Percentiles rank a stretch among this genome's conserved stretches.
Conservation (phyloP, 345 rosid genomes). For the Acer yangbiense region DNA sequence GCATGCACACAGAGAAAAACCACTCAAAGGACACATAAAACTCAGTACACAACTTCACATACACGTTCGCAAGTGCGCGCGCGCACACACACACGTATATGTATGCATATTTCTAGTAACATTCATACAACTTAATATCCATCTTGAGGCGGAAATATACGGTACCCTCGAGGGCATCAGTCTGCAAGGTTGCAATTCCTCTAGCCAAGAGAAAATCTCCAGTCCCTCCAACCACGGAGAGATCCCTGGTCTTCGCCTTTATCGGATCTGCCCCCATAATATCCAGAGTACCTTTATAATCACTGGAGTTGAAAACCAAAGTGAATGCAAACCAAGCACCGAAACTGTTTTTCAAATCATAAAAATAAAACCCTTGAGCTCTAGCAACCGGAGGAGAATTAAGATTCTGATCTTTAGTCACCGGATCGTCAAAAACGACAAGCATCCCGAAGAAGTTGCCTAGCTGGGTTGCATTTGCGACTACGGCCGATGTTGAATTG, state of each 20-base stretch:
- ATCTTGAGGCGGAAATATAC: slow-evolving; percentile 63
- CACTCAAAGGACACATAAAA: no score
- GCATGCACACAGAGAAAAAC: background rate
- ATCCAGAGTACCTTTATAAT: slow-evolving; percentile 60
- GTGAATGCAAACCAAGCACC: slow-evolving; percentile 52
- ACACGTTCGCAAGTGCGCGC: no score
- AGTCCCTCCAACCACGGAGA: slow-evolving; percentile 72
- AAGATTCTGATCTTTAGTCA: slow-evolving; percentile 36
- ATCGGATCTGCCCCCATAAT: slow-evolving; percentile 68
- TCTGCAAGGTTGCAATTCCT: slow-evolving; percentile 54
- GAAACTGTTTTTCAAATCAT: slow-evolving; percentile 46
- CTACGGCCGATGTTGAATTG: slow-evolving; percentile 54
- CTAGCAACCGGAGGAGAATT: slow-evolving; percentile 46
- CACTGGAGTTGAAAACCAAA: slow-evolving; percentile 60
- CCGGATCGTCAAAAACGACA: slow-evolving; percentile 48
- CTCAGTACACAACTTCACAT: no score
- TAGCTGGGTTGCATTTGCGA: slow-evolving; percentile 33
- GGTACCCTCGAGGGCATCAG: slow-evolving; percentile 47
- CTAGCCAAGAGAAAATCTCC: slow-evolving; percentile 83
- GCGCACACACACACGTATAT: no score
- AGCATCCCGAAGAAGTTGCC: slow-evolving; percentile 39
- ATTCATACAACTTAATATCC: slow-evolving; percentile 32
- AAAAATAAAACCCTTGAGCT: slow-evolving; percentile 74
- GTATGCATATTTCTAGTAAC: slow-evolving; percentile 23
- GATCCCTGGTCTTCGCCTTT: slow-evolving; percentile 66